A percentile compares a stretch with the other conserved stretches of the same genome.
Evolutionary conservation across 2,329 filamentous ascomycete genomes (phyloP).

Genomic region (Emericellopsis cladophorae): DNA sequence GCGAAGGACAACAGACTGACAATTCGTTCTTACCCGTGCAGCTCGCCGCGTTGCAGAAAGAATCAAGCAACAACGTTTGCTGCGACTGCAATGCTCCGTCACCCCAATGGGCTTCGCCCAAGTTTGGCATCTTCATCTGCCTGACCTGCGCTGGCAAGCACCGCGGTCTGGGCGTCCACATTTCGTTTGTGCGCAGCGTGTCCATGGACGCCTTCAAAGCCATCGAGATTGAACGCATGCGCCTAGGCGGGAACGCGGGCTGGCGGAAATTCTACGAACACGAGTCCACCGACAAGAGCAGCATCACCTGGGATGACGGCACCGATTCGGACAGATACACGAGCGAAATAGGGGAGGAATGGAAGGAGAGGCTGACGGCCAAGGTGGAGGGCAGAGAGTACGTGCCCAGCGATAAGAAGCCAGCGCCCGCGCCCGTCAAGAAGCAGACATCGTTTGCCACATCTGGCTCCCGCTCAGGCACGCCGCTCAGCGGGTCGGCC

Average conservation of each 20-base stretch:
- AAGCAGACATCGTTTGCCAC: constrained; percentile 17
- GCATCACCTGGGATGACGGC: constrained; percentile 68
- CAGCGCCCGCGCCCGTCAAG: constrained; percentile 10
- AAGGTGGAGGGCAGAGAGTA: constrained; percentile 85
- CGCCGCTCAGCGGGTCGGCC: constrained; percentile 25
- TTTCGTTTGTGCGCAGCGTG: constrained; percentile 94
- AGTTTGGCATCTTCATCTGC: constrained; percentile 98
- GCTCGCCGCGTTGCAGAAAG: constrained; percentile 86
- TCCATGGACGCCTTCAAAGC: constrained; percentile 98
- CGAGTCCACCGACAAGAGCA: constrained; percentile 51
- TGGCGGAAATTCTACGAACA: constrained; percentile 86
- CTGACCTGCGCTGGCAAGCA: constrained; percentile 91
- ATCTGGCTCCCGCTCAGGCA: constrained; percentile 20
- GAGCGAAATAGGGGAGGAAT: constrained; percentile 84
- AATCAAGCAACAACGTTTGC: constrained; percentile 77
- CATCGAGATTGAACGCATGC: constrained; percentile 86
- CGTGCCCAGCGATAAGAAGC: constrained; percentile 56
- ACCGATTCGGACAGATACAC: constrained; percentile 87
- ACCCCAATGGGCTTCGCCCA: constrained; percentile 95
- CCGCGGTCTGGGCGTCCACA: constrained; percentile 89
- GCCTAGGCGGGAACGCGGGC: constrained; percentile 75
- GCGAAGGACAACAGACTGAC: neutral
- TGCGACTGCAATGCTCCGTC: constrained; percentile 93
- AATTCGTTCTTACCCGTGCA: constrained; percentile 20
- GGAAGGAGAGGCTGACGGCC: constrained; percentile 77